A percentile compares a stretch with the other conserved stretches of the same genome.
These are phyloP conservation scores for Periconia sp. DNA, from an alignment of 2,329 filamentous ascomycete genomes.

Conservation along the genomic window DNA sequence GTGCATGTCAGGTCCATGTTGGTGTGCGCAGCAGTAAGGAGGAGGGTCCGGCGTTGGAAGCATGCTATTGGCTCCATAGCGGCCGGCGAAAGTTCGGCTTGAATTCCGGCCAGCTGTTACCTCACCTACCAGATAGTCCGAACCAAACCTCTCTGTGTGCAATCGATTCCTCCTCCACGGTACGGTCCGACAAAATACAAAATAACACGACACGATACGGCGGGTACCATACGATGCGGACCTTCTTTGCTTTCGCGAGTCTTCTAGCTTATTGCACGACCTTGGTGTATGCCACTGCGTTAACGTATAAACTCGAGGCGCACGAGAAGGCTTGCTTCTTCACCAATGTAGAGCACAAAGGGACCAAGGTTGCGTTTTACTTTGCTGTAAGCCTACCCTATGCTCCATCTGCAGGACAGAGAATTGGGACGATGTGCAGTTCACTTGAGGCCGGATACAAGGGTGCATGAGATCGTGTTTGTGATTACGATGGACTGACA, in stretches of 20 bases:
- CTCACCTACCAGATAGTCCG: background rate
- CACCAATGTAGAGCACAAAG: constrained; percentile 72
- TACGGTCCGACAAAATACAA: constrained; percentile 9
- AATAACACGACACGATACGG: constrained; percentile 3
- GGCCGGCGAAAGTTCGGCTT: background rate
- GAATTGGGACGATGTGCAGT: no score
- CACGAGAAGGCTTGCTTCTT: constrained; percentile 98
- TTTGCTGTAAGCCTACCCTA: constrained; percentile 72
- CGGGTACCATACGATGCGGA: constrained; percentile 34
- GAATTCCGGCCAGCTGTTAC: constrained; percentile 1
- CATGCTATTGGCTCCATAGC: background rate
- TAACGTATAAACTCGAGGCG: constrained; percentile 88
- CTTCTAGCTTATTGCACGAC: constrained; percentile 67
- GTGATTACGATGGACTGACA: no score
- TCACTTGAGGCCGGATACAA: background rate
- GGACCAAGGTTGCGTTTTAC: constrained; percentile 94
- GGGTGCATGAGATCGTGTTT: background rate
- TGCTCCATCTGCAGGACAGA: no score
- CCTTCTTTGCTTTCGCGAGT: constrained; percentile 36
- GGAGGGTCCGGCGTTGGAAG: background rate
- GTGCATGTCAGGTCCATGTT: no score
- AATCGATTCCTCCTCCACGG: background rate
- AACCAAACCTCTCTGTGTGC: background rate
- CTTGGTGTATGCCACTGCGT: constrained; percentile 78
- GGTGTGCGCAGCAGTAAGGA: no score